These are phyloP conservation scores for Penicillium verrucosum DNA, from an alignment of 2,329 filamentous ascomycete species.

Conservation along the genomic window DNA sequence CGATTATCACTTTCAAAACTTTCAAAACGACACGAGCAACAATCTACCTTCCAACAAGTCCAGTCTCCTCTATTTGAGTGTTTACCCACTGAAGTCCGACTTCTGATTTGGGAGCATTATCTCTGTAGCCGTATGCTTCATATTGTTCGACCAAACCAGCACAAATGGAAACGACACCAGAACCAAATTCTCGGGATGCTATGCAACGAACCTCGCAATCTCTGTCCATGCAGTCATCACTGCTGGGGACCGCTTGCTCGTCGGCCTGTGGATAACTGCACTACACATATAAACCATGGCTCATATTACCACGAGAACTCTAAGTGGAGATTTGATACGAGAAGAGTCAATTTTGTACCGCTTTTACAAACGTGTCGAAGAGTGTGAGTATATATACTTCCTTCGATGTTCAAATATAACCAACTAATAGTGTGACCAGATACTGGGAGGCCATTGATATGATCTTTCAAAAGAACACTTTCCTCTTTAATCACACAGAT, in stretches of 20 bases:
- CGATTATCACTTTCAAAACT: background rate
- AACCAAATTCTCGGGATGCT: background rate
- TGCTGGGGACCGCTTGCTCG: background rate
- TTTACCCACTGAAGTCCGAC: background rate
- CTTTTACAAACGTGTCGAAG: background rate
- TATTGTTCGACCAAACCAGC: background rate
- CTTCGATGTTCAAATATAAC: background rate
- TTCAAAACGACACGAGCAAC: background rate
- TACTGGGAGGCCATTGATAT: background rate
- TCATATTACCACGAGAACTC: background rate
- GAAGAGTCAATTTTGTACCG: background rate
- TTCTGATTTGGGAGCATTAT: conserved; percentile 1
- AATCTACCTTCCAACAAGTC: background rate
- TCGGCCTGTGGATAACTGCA: background rate
- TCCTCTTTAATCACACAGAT: background rate
- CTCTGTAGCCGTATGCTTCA: background rate
- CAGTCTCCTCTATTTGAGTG: background rate
- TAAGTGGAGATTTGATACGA: background rate
- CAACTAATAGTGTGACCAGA: background rate
- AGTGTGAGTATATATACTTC: background rate
- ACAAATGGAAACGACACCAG: background rate
- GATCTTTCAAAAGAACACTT: background rate
- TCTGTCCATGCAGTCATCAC: conserved; percentile 2
- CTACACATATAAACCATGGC: background rate
- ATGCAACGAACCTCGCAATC: background rate